Evolutionary conservation across 2,329 filamentous ascomycete species (phyloP).

Genomic region (Xylariaceae sp.): DNA sequence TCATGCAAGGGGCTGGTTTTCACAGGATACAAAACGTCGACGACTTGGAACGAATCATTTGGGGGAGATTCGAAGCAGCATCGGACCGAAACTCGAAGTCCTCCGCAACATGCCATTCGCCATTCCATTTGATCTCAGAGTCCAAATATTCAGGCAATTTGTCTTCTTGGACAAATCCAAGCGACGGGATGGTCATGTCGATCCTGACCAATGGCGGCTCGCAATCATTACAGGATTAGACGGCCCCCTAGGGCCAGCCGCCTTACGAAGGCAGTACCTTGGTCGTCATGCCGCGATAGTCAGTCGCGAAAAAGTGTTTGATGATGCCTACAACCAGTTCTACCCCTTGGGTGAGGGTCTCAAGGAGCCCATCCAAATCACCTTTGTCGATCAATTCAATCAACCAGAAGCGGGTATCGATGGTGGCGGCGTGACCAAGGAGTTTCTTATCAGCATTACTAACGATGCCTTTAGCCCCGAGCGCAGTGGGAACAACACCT

Average conservation of each 20-base stretch:
- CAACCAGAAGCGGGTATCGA: constrained; percentile 89
- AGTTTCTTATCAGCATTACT: constrained; percentile 87
- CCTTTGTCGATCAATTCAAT: constrained; percentile 88
- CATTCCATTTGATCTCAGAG: constrained; percentile 85
- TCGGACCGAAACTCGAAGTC: constrained; percentile 83
- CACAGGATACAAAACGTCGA: constrained; percentile 58
- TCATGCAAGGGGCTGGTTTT: constrained; percentile 52
- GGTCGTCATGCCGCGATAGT: constrained; percentile 72
- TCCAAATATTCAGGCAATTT: constrained; percentile 90
- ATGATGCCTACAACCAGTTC: constrained; percentile 80
- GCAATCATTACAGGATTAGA: constrained; percentile 44
- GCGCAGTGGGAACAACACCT: constrained; percentile 43
- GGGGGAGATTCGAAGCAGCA: constrained; percentile 67
- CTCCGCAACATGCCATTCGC: constrained; percentile 95
- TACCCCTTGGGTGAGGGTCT: constrained; percentile 74
- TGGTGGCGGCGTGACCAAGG: constrained; percentile 93
- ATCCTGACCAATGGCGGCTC: constrained; percentile 71
- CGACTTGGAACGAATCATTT: constrained; percentile 63
- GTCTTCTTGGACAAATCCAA: constrained; percentile 76
- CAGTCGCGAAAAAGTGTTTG: constrained; percentile 70
- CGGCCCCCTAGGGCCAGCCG: constrained; percentile 21
- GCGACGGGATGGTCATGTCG: constrained; percentile 61
- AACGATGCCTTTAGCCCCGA: constrained; percentile 65
- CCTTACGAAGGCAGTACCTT: constrained; percentile 36
- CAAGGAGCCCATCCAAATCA: constrained; percentile 95